Percentiles rank a stretch among this genome's conserved stretches.
Conservation (phyloP, 306 rosid genomes). For the Casuarina glauca region DNA sequence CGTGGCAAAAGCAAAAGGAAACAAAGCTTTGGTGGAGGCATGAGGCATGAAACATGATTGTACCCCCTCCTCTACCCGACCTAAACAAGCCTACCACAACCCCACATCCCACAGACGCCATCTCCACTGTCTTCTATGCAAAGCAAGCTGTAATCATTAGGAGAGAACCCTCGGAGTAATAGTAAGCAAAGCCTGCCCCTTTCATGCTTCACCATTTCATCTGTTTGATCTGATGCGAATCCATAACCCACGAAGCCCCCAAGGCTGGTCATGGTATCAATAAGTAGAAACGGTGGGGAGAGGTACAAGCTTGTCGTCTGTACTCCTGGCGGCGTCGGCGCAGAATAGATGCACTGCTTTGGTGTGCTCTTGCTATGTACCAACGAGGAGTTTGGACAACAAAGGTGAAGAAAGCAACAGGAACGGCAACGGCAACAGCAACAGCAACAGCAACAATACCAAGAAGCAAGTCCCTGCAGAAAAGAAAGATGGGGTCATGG, state of each 20-base stretch:
- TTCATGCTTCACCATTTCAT: constrained; percentile 6
- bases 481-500: constrained; percentile 31
- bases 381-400: constrained; percentile 27
- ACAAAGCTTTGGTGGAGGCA: constrained; percentile 24
- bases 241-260: not conserved
- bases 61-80: constrained; percentile 5
- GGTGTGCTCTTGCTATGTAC: constrained; percentile 47
- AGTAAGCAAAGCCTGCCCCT: not conserved
- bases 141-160: constrained; percentile 22
- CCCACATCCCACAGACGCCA: constrained; percentile 9
- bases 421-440: not conserved
- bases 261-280: constrained; percentile 8
- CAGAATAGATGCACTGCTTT: constrained; percentile 45
- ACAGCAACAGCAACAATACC: constrained; percentile 3
- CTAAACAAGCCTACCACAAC: not conserved
- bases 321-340: constrained; percentile 46
- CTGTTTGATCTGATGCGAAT: constrained; percentile 8
- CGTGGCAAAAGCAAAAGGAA: constrained; percentile 15
- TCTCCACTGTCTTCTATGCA: constrained; percentile 1
- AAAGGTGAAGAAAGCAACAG: constrained; percentile 23
- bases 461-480: constrained; percentile 24
- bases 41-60: constrained; percentile 22
- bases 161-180: constrained; percentile 6
- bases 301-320: constrained; percentile 19
- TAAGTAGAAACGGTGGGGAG: constrained; percentile 10